phyloP scores from a whole-genome alignment of 2,329 filamentous ascomycete genomes.

The Nemania abortiva region DNA sequence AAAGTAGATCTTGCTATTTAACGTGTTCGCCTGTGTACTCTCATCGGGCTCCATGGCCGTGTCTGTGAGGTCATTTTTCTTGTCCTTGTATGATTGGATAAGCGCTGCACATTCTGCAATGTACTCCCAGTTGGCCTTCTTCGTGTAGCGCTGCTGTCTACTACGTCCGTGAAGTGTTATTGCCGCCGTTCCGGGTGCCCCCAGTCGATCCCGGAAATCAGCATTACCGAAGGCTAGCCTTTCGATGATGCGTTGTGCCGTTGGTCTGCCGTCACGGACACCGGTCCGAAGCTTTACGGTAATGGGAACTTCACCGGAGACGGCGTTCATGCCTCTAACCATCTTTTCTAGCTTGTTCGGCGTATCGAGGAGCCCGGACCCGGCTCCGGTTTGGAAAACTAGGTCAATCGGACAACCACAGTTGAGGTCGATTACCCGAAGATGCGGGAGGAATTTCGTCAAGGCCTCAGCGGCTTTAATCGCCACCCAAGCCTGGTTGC shows the following conservation, averaged over 20 bases:
- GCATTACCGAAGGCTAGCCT: conserved; percentile 83
- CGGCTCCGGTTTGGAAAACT: conserved; percentile 87
- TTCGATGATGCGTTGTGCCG: conserved; percentile 83
- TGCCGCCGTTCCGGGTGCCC: conserved; percentile 89
- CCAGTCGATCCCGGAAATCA: conserved; percentile 76
- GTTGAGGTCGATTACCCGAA: conserved; percentile 94
- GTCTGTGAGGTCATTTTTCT: conserved; percentile 75
- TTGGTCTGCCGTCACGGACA: conserved; percentile 82
- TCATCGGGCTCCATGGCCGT: conserved; percentile 82
- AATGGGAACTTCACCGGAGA: conserved; percentile 90
- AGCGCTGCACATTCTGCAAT: conserved; percentile 90
- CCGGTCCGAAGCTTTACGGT: conserved; percentile 96
- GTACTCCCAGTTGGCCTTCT: conserved; percentile 92
- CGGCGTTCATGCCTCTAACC: conserved; percentile 93
- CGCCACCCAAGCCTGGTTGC: conserved; percentile 90
- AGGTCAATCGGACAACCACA: conserved; percentile 98
- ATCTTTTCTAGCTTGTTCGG: conserved; percentile 93
- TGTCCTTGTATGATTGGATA: conserved; percentile 81
- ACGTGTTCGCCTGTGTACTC: conserved; percentile 75
- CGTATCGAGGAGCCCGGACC: conserved; percentile 90
- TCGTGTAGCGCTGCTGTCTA: conserved; percentile 93
- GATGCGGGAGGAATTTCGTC: conserved; percentile 79
- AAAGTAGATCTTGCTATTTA: conserved; percentile 83
- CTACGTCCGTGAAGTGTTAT: conserved; percentile 94
- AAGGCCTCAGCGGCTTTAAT: conserved; percentile 89